These are phyloP conservation scores for Prunella vulgaris DNA, from an alignment of 257 asterid species.

Conservation along the genomic window DNA sequence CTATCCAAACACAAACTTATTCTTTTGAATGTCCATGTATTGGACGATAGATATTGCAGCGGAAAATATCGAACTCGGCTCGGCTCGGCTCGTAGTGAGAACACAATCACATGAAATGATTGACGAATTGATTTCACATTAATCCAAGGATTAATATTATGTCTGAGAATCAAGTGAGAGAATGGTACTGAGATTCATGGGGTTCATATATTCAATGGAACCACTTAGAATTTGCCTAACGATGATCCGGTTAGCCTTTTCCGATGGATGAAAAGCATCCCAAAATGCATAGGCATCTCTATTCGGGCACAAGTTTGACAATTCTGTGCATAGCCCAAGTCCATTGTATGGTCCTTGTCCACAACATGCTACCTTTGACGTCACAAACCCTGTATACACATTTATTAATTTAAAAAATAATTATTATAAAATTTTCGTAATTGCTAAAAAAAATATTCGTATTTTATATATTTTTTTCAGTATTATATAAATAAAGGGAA, in stretches of 20 bases:
- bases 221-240: slow-evolving; percentile 34
- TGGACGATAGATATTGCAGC: no score
- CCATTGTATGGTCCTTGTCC: slow-evolving; percentile 55
- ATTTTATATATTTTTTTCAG: no score
- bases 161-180: slow-evolving; percentile 27
- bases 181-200: slow-evolving; percentile 43
- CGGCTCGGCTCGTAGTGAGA: no score
- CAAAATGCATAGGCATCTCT: slow-evolving; percentile 41
- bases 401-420: no score
- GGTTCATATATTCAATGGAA: slow-evolving; percentile 35
- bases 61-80: no score
- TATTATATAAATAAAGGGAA: no score
- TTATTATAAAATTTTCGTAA: no score
- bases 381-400: slow-evolving; percentile 34
- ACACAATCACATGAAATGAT: no score
- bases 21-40: background rate
- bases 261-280: slow-evolving; percentile 53
- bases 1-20: background rate
- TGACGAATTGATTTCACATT: no score
- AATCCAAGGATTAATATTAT: no score
- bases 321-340: slow-evolving; percentile 37
- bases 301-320: slow-evolving; percentile 47
- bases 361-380: slow-evolving; percentile 45
- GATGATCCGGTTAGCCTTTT: slow-evolving; percentile 38
- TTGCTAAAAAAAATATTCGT: no score